phyloP scores from a whole-genome alignment of 169 alveolate species.

The Miamiensis avidus region DNA sequence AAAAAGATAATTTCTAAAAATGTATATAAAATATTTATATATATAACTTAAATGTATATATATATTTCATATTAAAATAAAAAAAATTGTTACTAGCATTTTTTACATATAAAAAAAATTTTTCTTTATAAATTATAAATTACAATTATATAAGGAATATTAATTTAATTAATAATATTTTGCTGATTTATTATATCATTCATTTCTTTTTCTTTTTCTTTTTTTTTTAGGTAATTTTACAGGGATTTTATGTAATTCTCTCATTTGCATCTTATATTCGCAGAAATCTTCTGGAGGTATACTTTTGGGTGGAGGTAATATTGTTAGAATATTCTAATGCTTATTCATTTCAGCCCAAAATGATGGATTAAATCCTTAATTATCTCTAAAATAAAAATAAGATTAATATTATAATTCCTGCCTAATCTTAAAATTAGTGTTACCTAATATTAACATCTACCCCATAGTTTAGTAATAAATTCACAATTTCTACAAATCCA shows the following conservation, averaged over 20 bases:
- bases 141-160: no score
- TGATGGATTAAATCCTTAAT: conserved; percentile 59
- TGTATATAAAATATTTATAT: no score
- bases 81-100: no score
- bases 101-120: no score
- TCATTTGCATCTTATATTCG: conserved; percentile 45
- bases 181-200: no score
- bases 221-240: conserved; percentile 41
- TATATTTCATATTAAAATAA: no score
- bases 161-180: no score
- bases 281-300: conserved; percentile 54
- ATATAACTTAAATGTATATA: no score
- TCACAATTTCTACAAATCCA: conserved; percentile 40
- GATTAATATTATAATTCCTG: background rate
- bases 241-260: conserved; percentile 54
- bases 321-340: conserved; percentile 40
- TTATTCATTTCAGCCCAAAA: conserved; percentile 68
- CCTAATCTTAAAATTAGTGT: background rate
- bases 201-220: conserved; percentile 50
- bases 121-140: no score
- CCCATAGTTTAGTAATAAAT: conserved; percentile 39
- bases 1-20: no score
- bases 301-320: conserved; percentile 55
- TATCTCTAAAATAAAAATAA: conserved; percentile 59
- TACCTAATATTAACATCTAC: conserved; percentile 24